phyloP scores from a whole-genome alignment of 2,329 filamentous ascomycete genomes.

The Thyridium curvatum region DNA sequence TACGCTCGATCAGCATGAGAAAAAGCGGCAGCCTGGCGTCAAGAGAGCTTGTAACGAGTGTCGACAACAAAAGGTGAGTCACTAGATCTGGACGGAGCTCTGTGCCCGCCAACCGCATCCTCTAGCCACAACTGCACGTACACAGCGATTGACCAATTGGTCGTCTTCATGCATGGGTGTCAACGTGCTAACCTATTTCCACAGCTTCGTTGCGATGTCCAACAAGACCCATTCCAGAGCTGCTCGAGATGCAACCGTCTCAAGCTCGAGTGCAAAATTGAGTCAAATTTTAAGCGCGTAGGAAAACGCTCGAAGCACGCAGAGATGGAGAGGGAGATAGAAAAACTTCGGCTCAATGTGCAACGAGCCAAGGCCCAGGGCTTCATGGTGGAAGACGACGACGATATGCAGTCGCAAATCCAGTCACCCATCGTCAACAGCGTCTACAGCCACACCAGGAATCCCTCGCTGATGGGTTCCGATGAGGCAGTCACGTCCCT shows the following conservation, averaged over 20 bases:
- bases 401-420: slow-evolving; percentile 42
- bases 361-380: slow-evolving; percentile 54
- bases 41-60: slow-evolving; percentile 83
- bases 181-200: slow-evolving; percentile 4
- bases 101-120: slow-evolving; percentile 1
- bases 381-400: slow-evolving; percentile 48
- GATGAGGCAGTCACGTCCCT: slow-evolving; percentile 64
- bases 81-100: slow-evolving; percentile 3
- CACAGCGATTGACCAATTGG: no score
- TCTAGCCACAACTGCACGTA: slow-evolving; percentile 1
- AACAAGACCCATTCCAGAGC: slow-evolving; percentile 71
- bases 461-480: slow-evolving; percentile 59
- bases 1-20: slow-evolving; percentile 47
- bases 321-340: slow-evolving; percentile 81
- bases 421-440: slow-evolving; percentile 55
- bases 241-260: slow-evolving; percentile 75
- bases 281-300: slow-evolving; percentile 80
- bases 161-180: slow-evolving; percentile 9
- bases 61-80: slow-evolving; percentile 74
- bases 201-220: slow-evolving; percentile 76
- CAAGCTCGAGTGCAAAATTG: slow-evolving; percentile 78
- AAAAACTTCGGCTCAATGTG: slow-evolving; percentile 57
- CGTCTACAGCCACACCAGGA: slow-evolving; percentile 52
- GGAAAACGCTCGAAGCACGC: slow-evolving; percentile 76
- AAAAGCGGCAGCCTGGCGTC: slow-evolving; percentile 60